Percentiles rank a stretch among this genome's conserved stretches.
These are phyloP conservation scores for Limnomonas spitsbergensis DNA, from an alignment of 139 green algal genomes.

Conservation along the genomic window DNA sequence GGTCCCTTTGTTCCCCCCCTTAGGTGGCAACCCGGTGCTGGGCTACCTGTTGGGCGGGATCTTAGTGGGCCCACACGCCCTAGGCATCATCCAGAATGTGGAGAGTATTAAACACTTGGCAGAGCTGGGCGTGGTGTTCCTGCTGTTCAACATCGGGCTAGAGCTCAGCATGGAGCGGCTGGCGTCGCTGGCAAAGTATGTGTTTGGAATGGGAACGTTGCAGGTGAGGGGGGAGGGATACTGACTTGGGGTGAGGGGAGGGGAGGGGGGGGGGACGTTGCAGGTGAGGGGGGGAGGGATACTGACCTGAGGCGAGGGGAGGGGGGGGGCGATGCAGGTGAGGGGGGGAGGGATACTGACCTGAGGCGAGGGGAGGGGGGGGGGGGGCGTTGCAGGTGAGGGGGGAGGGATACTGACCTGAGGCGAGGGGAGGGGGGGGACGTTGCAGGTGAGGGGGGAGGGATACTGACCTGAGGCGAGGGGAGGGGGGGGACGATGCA, in stretches of 20 bases:
- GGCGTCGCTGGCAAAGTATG: slow-evolving; percentile 93
- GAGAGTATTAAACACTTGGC: slow-evolving; percentile 84
- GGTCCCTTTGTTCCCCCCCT: no score
- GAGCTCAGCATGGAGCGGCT: slow-evolving; percentile 94
- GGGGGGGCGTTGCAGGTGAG: no score
- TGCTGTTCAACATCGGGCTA: slow-evolving; percentile 97
- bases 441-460: no score
- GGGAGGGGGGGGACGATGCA: no score
- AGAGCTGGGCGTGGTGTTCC: slow-evolving; percentile 93
- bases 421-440: no score
- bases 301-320: neutral
- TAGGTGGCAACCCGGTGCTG: slow-evolving; percentile 87
- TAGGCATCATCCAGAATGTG: slow-evolving; percentile 68
- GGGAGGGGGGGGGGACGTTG: no score
- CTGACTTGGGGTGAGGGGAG: neutral
- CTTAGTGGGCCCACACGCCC: slow-evolving; percentile 88
- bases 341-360: no score
- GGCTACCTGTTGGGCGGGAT: slow-evolving; percentile 87
- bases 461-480: no score
- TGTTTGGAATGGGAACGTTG: slow-evolving; percentile 94
- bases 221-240: slow-evolving; percentile 69
- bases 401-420: no score
- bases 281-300: no score
- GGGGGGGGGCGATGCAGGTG: no score
- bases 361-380: no score